Conservation (phyloP, 805 yeast species). For the Vanderwaltozyma polyspora region DNA sequence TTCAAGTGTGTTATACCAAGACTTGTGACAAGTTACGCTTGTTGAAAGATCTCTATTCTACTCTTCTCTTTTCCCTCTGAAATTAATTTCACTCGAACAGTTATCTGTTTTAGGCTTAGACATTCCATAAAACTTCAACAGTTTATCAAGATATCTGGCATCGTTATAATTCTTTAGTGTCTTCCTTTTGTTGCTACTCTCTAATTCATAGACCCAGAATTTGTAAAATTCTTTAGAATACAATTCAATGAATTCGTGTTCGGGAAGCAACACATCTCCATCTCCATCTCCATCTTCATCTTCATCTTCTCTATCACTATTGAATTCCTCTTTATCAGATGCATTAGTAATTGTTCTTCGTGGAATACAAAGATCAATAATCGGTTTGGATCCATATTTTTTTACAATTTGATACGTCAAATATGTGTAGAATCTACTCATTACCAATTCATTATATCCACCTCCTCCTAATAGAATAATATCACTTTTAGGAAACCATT, state of each 20-base stretch:
- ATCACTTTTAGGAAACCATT: conserved; percentile 18
- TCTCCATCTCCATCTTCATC: conserved; percentile 6
- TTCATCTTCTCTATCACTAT: background rate
- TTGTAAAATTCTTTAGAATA: conserved; percentile 36
- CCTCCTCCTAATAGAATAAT: conserved; percentile 57
- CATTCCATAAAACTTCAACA: conserved; percentile 7
- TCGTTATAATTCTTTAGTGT: conserved; percentile 25
- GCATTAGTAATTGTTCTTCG: no score
- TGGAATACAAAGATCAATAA: no score
- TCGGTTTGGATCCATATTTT: no score
- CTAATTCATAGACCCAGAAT: conserved; percentile 36
- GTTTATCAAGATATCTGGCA: conserved; percentile 3
- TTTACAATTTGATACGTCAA: conserved; percentile 20
- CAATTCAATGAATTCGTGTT: conserved; percentile 33
- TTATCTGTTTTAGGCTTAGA: no score
- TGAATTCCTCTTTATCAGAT: background rate
- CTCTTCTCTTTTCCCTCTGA: no score
- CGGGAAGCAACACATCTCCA: conserved; percentile 42
- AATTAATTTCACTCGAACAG: no score
- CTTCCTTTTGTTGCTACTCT: conserved; percentile 24
- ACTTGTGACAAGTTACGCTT: no score
- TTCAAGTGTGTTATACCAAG: no score
- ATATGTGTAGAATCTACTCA: conserved; percentile 47
- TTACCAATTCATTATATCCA: conserved; percentile 54
- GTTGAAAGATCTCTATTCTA: no score